Conservation (phyloP, 2,329 filamentous ascomycete species). For the Diaporthe vaccinii region DNA sequence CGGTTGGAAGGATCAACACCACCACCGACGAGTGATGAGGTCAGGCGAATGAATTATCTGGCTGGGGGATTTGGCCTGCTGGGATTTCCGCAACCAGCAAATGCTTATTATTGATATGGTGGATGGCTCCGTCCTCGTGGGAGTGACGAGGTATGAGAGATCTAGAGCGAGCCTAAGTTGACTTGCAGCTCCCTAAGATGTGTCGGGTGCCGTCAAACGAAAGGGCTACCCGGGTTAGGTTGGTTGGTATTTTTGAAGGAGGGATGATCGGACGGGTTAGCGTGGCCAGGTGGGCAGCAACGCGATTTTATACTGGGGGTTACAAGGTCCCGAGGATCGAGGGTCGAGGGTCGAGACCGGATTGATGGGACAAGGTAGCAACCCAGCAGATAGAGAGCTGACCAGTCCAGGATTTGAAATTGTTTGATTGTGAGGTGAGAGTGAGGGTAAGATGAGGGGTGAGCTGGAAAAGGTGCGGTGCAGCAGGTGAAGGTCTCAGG, state of each 20-base stretch:
- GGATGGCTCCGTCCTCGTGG: constrained; percentile 23
- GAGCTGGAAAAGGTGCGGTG: constrained; percentile 25
- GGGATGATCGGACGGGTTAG: constrained; percentile 42
- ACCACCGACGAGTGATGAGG: constrained; percentile 12
- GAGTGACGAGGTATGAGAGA: constrained; percentile 23
- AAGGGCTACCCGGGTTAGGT: constrained; percentile 37
- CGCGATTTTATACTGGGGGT: constrained; percentile 42
- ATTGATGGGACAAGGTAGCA: constrained; percentile 31
- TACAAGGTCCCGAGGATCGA: constrained; percentile 39
- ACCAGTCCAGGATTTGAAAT: constrained; percentile 36
- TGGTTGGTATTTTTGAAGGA: constrained; percentile 41
- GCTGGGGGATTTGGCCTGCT: constrained; percentile 12
- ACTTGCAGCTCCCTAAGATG: constrained; percentile 38
- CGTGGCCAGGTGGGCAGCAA: constrained; percentile 41
- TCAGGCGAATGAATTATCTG: constrained; percentile 22
- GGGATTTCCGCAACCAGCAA: constrained; percentile 28
- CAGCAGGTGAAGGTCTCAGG: constrained; percentile 23
- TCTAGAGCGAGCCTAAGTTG: constrained; percentile 39
- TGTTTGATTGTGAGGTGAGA: constrained; percentile 34
- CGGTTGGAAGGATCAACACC: constrained; percentile 21
- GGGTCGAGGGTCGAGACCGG: constrained; percentile 30
- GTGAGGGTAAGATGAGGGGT: constrained; percentile 33
- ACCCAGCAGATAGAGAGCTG: constrained; percentile 28
- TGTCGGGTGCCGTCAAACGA: constrained; percentile 39
- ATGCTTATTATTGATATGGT: constrained; percentile 20